Percentiles rank a stretch among this genome's conserved stretches.
Evolutionary conservation across 805 yeast species (phyloP).

Genomic region (Myxozyma melibiosi): DNA sequence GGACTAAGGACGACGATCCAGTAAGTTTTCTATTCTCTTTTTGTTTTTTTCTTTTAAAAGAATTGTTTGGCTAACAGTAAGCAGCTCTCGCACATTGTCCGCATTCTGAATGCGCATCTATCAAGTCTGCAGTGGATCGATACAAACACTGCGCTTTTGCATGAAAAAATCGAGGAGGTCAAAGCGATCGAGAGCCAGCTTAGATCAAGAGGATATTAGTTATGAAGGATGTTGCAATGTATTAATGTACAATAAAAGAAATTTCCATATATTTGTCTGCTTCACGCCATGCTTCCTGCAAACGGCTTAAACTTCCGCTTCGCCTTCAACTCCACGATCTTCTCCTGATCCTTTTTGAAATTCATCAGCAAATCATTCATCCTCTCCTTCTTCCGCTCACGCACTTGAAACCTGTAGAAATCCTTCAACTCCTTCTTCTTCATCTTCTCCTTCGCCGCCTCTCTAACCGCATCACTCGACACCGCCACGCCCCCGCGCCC

Average conservation of each 20-base stretch:
- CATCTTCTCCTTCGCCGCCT: constrained; percentile 45
- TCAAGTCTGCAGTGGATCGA: constrained; percentile 90
- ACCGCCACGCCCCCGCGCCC: constrained; percentile 12
- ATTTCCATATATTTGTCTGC: background rate
- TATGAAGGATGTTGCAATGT: background rate
- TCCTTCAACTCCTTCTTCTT: constrained; percentile 78
- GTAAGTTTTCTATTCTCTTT: constrained; percentile 1
- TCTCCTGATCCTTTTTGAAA: constrained; percentile 89
- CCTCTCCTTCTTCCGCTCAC: constrained; percentile 89
- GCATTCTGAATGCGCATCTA: constrained; percentile 81
- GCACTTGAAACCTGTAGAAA: constrained; percentile 92
- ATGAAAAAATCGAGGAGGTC: constrained; percentile 58
- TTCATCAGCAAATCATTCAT: constrained; percentile 82
- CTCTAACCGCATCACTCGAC: constrained; percentile 43
- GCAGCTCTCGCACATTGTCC: constrained; percentile 56
- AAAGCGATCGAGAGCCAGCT: constrained; percentile 33
- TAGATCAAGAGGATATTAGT: constrained; percentile 9
- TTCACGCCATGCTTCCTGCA: constrained; percentile 14
- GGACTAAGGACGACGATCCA: constrained; percentile 52
- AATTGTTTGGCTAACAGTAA: background rate
- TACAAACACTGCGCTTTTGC: constrained; percentile 65
- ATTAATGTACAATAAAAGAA: background rate
- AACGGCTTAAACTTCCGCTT: constrained; percentile 83
- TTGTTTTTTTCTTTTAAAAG: background rate
- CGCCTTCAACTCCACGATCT: constrained; percentile 74